phyloP scores from a whole-genome alignment of 2,329 filamentous ascomycete species.

The Lecanicillium sp. region DNA sequence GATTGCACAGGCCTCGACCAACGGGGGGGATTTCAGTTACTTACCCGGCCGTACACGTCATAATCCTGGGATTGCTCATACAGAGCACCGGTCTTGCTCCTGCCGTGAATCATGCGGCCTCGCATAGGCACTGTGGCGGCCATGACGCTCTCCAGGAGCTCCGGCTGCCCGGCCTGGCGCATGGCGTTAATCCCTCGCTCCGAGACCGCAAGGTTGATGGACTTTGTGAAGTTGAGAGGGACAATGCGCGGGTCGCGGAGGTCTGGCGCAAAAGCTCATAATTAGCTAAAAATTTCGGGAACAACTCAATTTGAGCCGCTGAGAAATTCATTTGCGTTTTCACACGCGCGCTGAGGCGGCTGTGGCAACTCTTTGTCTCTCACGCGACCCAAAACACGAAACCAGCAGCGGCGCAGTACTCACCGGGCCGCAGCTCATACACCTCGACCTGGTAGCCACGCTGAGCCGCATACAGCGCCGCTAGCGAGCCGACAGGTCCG shows the following conservation, averaged over 20 bases:
- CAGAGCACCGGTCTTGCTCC: conserved; percentile 53
- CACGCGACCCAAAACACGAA: conserved; percentile 2
- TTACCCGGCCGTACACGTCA: conserved; percentile 77
- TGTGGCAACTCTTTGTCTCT: conserved; percentile 4
- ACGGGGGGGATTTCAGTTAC: conserved; percentile 16
- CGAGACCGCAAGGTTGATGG: conserved; percentile 94
- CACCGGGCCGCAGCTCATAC: conserved; percentile 89
- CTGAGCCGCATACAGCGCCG: conserved; percentile 84
- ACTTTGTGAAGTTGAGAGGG: conserved; percentile 92
- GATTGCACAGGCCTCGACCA: too few species aligned
- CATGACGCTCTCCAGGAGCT: conserved; percentile 67
- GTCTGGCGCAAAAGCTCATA: conserved; percentile 45
- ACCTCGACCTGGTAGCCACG: conserved; percentile 86
- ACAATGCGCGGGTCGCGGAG: conserved; percentile 74
- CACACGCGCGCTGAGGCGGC: conserved; percentile 1
- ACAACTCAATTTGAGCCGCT: too few species aligned
- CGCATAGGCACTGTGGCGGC: conserved; percentile 82
- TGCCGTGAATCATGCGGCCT: conserved; percentile 91
- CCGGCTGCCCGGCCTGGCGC: conserved; percentile 56
- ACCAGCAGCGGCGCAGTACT: conserved; percentile 23
- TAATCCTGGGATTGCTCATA: conserved; percentile 84
- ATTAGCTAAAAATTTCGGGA: conserved; percentile 3
- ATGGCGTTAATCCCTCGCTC: conserved; percentile 91
- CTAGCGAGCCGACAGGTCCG: conserved; percentile 86
- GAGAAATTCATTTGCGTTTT: not conserved